A percentile compares a stretch with the other conserved stretches of the same genome.
Conservation (phyloP, 805 yeast genomes). For the Teunomyces tritomae region DNA sequence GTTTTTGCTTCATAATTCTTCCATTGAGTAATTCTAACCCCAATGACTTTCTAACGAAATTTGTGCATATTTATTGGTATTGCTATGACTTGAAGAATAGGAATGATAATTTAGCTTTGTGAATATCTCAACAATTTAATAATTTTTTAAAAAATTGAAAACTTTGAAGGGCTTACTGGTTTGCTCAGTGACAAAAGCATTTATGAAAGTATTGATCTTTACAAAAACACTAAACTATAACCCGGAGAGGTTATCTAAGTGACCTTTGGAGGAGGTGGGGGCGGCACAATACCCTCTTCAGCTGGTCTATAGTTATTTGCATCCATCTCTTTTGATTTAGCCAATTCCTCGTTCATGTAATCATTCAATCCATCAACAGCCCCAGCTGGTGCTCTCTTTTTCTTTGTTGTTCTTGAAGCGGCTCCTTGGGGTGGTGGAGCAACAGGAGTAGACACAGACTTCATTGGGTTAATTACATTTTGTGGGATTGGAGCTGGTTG, state of each 20-base stretch:
- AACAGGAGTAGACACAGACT: conserved; percentile 6
- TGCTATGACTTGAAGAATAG: no score
- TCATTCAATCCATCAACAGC: conserved; percentile 30
- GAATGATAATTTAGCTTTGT: no score
- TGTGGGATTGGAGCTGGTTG: conserved; percentile 10
- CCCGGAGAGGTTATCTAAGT: neutral
- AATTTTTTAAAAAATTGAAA: no score
- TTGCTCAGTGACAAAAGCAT: no score
- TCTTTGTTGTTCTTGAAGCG: conserved; percentile 28
- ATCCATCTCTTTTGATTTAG: conserved; percentile 38
- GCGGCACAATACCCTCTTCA: conserved; percentile 25
- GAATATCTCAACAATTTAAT: no score
- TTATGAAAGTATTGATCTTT: no score
- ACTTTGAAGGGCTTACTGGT: no score
- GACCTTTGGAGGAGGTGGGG: conserved; percentile 25
- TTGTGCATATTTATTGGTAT: no score
- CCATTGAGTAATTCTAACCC: no score
- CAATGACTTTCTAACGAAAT: no score
- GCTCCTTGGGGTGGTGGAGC: conserved; percentile 17
- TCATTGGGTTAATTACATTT: conserved; percentile 7
- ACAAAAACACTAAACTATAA: no score
- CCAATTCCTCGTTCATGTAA: conserved; percentile 44
- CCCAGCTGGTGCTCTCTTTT: conserved; percentile 16
- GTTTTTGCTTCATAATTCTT: no score
- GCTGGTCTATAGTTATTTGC: conserved; percentile 6